Percentiles rank a stretch among this genome's conserved stretches.
Conservation (phyloP, 2,329 filamentous ascomycete species). For the Cordyceps militaris region DNA sequence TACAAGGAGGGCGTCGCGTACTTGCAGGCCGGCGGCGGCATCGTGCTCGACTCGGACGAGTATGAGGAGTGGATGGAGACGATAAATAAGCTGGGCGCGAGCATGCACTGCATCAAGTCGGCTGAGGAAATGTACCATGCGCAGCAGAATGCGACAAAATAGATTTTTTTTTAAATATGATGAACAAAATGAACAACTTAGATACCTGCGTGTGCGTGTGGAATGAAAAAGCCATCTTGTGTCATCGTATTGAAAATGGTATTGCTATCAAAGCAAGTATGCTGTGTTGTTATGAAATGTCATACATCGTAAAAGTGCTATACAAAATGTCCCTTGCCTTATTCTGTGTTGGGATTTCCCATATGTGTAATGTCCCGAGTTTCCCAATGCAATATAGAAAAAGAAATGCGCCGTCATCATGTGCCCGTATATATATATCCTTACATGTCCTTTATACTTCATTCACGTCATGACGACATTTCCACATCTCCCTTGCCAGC, state of each 20-base stretch:
- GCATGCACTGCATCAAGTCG: constrained; percentile 78
- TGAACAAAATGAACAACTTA: neutral
- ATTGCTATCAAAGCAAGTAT: constrained; percentile 1
- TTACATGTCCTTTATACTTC: neutral
- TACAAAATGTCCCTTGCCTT: neutral
- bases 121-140: constrained; percentile 62
- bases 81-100: constrained; percentile 88
- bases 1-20: constrained; percentile 88
- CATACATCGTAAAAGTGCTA: neutral
- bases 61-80: constrained; percentile 94
- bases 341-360: neutral
- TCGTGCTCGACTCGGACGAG: constrained; percentile 88
- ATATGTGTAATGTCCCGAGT: neutral
- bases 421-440: neutral
- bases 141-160: constrained; percentile 19
- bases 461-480: neutral
- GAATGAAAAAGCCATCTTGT: neutral
- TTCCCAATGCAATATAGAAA: neutral
- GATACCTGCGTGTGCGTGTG: neutral
- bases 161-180: neutral
- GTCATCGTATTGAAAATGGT: neutral
- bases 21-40: constrained; percentile 82
- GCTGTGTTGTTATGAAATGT: neutral
- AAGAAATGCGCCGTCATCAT: neutral
- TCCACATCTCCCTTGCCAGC: neutral